Evolutionary conservation across 352 stramenopile genomes (phyloP), one percentile per base, ranked within the genome.

Genomic region (Globisporangium recalcitrans): DNA sequence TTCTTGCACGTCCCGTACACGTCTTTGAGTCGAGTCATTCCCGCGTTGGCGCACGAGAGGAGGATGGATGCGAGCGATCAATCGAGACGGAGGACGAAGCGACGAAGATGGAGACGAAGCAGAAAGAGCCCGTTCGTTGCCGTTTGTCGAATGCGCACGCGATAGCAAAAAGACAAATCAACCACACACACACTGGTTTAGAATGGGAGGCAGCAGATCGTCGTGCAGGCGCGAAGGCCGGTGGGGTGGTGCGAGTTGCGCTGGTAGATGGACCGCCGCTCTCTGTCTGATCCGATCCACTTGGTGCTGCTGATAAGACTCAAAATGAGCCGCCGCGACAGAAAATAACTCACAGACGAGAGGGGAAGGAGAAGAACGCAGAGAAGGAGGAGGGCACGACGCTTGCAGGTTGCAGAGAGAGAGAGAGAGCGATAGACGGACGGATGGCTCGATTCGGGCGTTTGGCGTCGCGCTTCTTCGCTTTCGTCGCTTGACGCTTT

Each of bases 1-100:
- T 90, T 88, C 68, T 80, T 85, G 69, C 81, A 80, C 54, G 66
- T 80, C 66, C 75, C 80, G 81, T 87, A 88, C 49, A 80, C 83
- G 70, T 92, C 79, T 74, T 92, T 88, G 66, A 90, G 69, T 61
- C 79, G 76, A 57, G 75, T 72, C 81, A 87, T 87, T 49, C 58
- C 38, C 38, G 36, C 36, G 34, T 58, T 32, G n/a, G 38, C 27
- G 51, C 52, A 46, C 14, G 46, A 42, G n/a, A 31, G 5, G 58
- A 63, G 24, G 40, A 8, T 10, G 38, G 8, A 22, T 11, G 38
- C 38, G 22, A 22, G 14, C 9, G 26, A 53, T 46, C 53, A 19
- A 51, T 14, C 24, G 55, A 61, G 55, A 61, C 9, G 49, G 27
- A 21, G 24, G 24, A 34, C 22, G 22, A 32, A 21, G 49, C 26